A percentile compares a stretch with the other conserved stretches of the same genome.
Conservation (phyloP, 805 yeast genomes). For the Candida sphagnicola region DNA sequence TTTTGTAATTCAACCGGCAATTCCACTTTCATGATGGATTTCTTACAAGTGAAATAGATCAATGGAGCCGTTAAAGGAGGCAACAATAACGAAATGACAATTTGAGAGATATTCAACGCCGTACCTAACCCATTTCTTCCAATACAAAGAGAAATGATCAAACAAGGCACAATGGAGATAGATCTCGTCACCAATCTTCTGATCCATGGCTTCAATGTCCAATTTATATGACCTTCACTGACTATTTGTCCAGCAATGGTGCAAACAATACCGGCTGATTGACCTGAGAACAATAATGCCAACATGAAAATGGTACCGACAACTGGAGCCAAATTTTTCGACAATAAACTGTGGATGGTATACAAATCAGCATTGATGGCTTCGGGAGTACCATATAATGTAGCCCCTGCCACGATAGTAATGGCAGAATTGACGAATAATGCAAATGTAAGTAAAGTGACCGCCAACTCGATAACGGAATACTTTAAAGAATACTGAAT, state of each 20-base stretch:
- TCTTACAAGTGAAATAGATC: constrained; percentile 73
- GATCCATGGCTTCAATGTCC: constrained; percentile 79
- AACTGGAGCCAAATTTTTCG: constrained; percentile 57
- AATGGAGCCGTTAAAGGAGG: constrained; percentile 86
- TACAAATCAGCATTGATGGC: constrained; percentile 81
- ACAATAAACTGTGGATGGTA: constrained; percentile 65
- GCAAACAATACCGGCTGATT: constrained; percentile 88
- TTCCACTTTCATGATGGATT: constrained; percentile 62
- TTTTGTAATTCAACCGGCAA: constrained; percentile 14
- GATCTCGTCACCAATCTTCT: constrained; percentile 74
- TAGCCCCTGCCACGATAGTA: constrained; percentile 75
- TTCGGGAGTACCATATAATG: constrained; percentile 65
- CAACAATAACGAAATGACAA: constrained; percentile 71
- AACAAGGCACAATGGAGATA: constrained; percentile 78
- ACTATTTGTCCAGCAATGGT: constrained; percentile 93
- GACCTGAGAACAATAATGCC: constrained; percentile 81
- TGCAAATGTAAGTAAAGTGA: constrained; percentile 76
- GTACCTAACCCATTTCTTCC: constrained; percentile 70
- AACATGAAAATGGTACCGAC: constrained; percentile 84
- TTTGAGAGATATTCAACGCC: constrained; percentile 84
- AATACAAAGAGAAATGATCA: constrained; percentile 63
- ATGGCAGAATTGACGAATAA: constrained; percentile 84
- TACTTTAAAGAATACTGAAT: constrained; percentile 67
- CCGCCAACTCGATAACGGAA: constrained; percentile 65
- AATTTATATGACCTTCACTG: constrained; percentile 82